Evolutionary conservation across 208 protist species (phyloP).

Genomic region (Trypanosoma theileri): DNA sequence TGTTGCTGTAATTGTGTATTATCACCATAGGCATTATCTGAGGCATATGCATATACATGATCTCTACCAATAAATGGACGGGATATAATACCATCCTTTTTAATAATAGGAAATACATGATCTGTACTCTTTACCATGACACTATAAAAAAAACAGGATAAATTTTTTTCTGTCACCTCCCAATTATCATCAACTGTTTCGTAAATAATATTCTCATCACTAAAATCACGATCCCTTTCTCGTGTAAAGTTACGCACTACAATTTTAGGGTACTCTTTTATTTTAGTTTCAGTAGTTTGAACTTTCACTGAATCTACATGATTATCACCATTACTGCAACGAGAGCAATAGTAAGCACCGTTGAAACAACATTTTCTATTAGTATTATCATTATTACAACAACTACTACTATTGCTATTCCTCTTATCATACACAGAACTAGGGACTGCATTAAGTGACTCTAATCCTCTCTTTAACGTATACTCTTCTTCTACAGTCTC

Average conservation of each 20-base stretch:
- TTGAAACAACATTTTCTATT: constrained; percentile 16
- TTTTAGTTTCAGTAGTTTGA: not conserved
- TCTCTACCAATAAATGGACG: constrained; percentile 21
- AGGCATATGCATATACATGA: constrained; percentile 19
- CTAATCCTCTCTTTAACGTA: not conserved
- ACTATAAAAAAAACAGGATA: constrained; percentile 23
- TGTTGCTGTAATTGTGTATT: not conserved
- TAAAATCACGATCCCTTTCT: not conserved
- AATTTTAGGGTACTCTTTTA: constrained; percentile 14
- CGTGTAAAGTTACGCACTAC: constrained; percentile 25
- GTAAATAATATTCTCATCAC: constrained; percentile 4
- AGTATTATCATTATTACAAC: not conserved
- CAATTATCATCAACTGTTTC: constrained; percentile 12
- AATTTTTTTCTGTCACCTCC: constrained; percentile 16
- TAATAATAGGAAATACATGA: not conserved
- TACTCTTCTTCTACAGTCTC: not conserved
- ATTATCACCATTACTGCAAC: not conserved
- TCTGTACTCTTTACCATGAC: constrained; percentile 1
- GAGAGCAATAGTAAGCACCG: constrained; percentile 19
- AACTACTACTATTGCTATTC: not conserved
- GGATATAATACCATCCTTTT: not conserved
- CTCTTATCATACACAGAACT: not conserved
- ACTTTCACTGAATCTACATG: not conserved
- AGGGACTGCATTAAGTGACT: too few relatives aligned
- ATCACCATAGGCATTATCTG: constrained; percentile 5